Conservation (phyloP, 768 basidiomycete genomes). For the Sarcodon aspratus region DNA sequence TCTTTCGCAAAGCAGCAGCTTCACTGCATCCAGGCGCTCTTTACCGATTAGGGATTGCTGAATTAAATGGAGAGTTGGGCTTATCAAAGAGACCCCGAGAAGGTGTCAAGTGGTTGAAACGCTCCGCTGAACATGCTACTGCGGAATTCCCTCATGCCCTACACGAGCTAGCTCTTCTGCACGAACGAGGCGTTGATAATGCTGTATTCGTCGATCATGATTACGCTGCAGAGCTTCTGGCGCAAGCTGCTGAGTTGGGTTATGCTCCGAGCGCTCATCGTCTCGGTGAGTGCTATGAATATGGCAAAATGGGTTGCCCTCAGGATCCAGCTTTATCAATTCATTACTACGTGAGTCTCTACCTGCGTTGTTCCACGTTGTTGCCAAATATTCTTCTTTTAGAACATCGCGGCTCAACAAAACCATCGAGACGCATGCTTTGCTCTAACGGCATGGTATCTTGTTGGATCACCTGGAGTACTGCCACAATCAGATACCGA, state of each 20-base stretch:
- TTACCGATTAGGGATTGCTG: constrained; percentile 93
- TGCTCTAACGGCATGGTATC: constrained; percentile 97
- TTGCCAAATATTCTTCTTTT: neutral
- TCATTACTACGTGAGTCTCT: constrained; percentile 83
- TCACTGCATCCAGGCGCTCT: constrained; percentile 89
- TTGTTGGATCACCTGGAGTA: constrained; percentile 95
- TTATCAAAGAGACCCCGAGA: constrained; percentile 83
- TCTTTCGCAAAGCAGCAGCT: constrained; percentile 89
- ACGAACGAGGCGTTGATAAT: constrained; percentile 97
- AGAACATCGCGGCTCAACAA: constrained; percentile 98
- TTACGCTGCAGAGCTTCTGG: constrained; percentile 88
- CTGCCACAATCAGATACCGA: constrained; percentile 98
- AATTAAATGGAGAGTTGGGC: constrained; percentile 91
- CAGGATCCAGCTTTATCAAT: constrained; percentile 95
- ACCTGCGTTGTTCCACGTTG: neutral
- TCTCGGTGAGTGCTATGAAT: constrained; percentile 97
- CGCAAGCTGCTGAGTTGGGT: constrained; percentile 90
- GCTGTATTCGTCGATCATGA: constrained; percentile 95
- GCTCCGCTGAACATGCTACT: constrained; percentile 89
- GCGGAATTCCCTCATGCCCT: constrained; percentile 95
- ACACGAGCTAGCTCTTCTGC: constrained; percentile 87
- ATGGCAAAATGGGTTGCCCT: constrained; percentile 97
- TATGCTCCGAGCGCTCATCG: constrained; percentile 95
- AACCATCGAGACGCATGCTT: constrained; percentile 96
- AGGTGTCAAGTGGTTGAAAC: constrained; percentile 97